Evolutionary conservation across 1,139 yeast species (phyloP).

Genomic region (Eremothecium coryli): DNA sequence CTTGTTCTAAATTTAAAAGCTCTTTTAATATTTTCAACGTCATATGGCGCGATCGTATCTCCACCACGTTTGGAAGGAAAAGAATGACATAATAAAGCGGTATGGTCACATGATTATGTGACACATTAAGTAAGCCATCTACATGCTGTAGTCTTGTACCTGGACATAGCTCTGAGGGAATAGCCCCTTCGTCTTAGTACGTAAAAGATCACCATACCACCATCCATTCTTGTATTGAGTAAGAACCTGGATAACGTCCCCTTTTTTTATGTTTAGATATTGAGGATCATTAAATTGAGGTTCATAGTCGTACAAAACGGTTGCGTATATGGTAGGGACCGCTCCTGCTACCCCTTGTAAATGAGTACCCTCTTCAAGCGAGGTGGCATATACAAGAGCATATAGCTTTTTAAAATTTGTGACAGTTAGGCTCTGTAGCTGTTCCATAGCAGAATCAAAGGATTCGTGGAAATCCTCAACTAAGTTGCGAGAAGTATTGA

Average conservation of each 20-base stretch:
- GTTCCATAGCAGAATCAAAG: conserved; percentile 5
- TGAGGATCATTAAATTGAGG: conserved; percentile 2
- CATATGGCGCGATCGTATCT: too few species aligned
- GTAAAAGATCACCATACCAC: conserved; percentile 12
- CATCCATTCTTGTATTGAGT: conserved; percentile 10
- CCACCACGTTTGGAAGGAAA: too few species aligned
- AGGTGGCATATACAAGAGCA: conserved; percentile 1
- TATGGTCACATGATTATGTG: too few species aligned
- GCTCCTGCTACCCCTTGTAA: conserved; percentile 2
- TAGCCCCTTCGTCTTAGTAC: conserved; percentile 10
- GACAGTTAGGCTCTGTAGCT: conserved; percentile 3
- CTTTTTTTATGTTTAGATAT: conserved; percentile 6
- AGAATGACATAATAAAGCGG: too few species aligned
- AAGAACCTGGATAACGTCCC: conserved; percentile 9
- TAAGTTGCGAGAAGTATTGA: conserved; percentile 4
- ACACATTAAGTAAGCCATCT: too few species aligned
- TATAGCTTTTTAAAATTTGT: conserved; percentile 5
- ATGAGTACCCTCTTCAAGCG: not conserved
- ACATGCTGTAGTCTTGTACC: conserved; percentile 5
- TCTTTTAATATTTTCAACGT: too few species aligned
- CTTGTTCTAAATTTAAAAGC: too few species aligned
- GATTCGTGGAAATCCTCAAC: conserved; percentile 5
- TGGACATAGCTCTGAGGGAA: conserved; percentile 10
- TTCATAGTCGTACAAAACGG: conserved; percentile 7
- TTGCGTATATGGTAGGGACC: conserved; percentile 8